phyloP scores from a whole-genome alignment of 176 grass and related monocot genomes.

The Bonia amplexicaulis region DNA sequence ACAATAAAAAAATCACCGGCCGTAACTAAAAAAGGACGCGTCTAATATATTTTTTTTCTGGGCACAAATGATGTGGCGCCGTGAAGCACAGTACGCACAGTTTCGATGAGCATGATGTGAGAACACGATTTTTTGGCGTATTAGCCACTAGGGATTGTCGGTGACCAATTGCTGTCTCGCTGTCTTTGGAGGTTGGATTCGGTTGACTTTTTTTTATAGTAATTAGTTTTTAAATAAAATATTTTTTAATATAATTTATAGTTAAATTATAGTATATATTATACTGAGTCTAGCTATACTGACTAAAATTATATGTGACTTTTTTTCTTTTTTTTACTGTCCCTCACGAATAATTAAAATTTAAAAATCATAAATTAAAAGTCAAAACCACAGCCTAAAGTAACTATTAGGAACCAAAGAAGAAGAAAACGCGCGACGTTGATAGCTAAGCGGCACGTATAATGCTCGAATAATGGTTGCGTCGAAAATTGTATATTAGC shows the following conservation, averaged over 20 bases:
- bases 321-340: too few relatives aligned
- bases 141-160: conserved; percentile 3
- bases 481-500: neutral
- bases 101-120: neutral
- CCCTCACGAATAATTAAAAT: too few relatives aligned
- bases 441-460: conserved; percentile 29
- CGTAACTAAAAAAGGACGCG: too few relatives aligned
- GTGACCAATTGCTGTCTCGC: conserved; percentile 23
- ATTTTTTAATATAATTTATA: too few relatives aligned
- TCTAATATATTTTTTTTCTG: neutral
- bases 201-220: too few relatives aligned
- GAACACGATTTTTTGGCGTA: conserved; percentile 22
- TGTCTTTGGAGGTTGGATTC: neutral
- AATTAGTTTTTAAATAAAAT: too few relatives aligned
- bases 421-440: conserved; percentile 13
- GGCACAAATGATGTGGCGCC: neutral
- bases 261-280: too few relatives aligned
- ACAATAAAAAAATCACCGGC: too few relatives aligned
- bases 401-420: neutral
- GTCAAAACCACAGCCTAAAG: neutral
- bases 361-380: too few relatives aligned
- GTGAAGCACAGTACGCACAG: neutral
- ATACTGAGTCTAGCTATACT: too few relatives aligned
- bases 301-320: too few relatives aligned
- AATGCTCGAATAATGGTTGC: conserved; percentile 22